Conservation (phyloP, 257 asterid genomes). For the Jacaranda mimosifolia region DNA sequence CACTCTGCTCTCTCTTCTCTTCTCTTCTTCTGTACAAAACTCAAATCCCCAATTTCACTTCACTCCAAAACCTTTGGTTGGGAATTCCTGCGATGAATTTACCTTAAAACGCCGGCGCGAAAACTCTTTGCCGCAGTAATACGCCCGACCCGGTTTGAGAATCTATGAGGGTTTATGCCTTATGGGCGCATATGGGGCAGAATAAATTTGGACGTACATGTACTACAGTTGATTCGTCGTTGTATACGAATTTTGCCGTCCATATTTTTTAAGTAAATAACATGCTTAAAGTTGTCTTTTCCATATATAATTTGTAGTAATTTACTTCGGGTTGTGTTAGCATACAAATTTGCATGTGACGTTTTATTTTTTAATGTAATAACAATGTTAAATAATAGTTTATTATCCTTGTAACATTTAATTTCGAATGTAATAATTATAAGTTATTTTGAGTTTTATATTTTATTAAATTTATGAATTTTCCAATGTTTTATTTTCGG, state of each 20-base stretch:
- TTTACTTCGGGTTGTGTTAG: too few relatives aligned
- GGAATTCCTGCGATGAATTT: constrained; percentile 27
- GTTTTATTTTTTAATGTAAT: too few relatives aligned
- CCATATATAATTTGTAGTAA: too few relatives aligned
- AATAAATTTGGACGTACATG: background rate
- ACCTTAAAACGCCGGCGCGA: background rate
- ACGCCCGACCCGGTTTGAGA: background rate
- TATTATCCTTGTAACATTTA: too few relatives aligned
- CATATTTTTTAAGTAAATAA: too few relatives aligned
- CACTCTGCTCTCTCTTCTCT: constrained; percentile 84
- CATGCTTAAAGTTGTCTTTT: too few relatives aligned
- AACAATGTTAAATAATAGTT: too few relatives aligned
- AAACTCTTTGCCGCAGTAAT: background rate
- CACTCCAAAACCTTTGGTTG: constrained; percentile 27
- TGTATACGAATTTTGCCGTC: too few relatives aligned
- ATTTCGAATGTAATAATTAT: background rate
- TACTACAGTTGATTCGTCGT: background rate
- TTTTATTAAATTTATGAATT: too few relatives aligned
- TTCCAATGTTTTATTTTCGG: too few relatives aligned
- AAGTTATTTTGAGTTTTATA: background rate
- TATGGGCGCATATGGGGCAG: background rate
- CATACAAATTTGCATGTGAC: too few relatives aligned
- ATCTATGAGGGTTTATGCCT: constrained; percentile 10
- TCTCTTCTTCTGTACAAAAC: constrained; percentile 48
- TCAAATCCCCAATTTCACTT: constrained; percentile 46